These are phyloP conservation scores for Cyberlindnera maritima DNA, from an alignment of 805 yeast species.

Conservation along the genomic window DNA sequence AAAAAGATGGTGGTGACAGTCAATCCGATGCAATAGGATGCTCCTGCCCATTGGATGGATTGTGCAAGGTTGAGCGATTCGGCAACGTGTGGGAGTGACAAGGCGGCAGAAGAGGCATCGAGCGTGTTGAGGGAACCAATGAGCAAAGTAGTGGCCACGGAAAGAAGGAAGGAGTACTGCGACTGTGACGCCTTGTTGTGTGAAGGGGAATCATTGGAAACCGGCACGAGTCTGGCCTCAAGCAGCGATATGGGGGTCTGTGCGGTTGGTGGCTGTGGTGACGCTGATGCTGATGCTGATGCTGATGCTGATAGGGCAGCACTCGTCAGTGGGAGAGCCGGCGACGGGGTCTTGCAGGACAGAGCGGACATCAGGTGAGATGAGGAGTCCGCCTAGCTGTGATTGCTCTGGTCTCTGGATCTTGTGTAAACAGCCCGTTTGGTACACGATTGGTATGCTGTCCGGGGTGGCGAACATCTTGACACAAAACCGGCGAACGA, in stretches of 20 bases:
- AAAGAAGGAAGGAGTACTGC: not conserved
- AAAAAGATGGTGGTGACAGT: conserved; percentile 51
- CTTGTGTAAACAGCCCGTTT: no score
- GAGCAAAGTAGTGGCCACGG: not conserved
- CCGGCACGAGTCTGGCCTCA: conserved; percentile 10
- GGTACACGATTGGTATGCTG: no score
- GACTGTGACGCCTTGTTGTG: not conserved
- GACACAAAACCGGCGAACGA: not conserved
- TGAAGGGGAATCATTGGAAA: not conserved
- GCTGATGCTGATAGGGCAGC: not conserved
- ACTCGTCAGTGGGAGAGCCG: no score
- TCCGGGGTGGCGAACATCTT: no score
- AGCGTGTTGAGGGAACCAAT: conserved; percentile 9
- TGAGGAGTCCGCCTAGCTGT: no score
- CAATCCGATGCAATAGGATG: conserved; percentile 49
- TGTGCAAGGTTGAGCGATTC: conserved; percentile 41
- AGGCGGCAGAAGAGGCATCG: conserved; percentile 12
- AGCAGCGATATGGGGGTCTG: conserved; percentile 3
- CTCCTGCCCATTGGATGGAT: conserved; percentile 60
- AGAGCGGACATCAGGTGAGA: no score
- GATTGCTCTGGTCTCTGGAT: no score
- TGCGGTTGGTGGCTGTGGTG: not conserved
- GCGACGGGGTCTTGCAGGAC: no score
- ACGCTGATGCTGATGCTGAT: no score
- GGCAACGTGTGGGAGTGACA: conserved; percentile 45